These are phyloP conservation scores for Diversispora epigaea DNA, from an alignment of 192 early-diverging fungal genomes.

Conservation along the genomic window DNA sequence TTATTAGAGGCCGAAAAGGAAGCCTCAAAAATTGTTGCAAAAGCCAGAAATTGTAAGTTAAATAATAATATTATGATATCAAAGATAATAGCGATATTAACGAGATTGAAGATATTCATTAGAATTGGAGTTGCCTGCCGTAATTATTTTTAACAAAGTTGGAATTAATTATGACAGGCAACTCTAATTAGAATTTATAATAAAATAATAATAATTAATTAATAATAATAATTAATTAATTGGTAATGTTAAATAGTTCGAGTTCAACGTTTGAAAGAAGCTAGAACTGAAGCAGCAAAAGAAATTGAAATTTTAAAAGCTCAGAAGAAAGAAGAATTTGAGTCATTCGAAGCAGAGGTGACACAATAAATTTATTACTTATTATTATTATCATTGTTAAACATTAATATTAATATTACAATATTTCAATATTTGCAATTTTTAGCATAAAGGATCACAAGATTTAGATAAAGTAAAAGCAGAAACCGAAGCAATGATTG, in stretches of 20 bases:
- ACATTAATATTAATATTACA: too few species aligned
- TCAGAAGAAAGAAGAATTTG: slow-evolving; percentile 81
- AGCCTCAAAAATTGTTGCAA: slow-evolving; percentile 88
- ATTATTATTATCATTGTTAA: too few species aligned
- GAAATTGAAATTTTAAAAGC: slow-evolving; percentile 86
- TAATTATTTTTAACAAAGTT: too few species aligned
- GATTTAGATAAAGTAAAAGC: slow-evolving; percentile 54
- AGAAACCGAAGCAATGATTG: slow-evolving; percentile 70
- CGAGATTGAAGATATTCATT: too few species aligned
- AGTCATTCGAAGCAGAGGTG: slow-evolving; percentile 62
- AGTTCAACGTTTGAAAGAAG: slow-evolving; percentile 89
- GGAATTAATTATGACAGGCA: too few species aligned
- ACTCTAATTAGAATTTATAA: not conserved
- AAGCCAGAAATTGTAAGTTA: slow-evolving; percentile 81
- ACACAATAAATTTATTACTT: too few species aligned
- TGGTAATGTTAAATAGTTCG: slow-evolving; percentile 59
- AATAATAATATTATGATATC: not conserved
- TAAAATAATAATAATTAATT: not conserved
- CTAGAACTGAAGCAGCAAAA: slow-evolving; percentile 89
- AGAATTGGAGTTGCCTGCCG: too few species aligned
- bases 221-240: not conserved
- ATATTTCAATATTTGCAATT: too few species aligned
- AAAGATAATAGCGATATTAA: too few species aligned
- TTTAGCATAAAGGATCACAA: too few species aligned
- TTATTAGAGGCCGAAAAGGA: slow-evolving; percentile 98